Conservation (phyloP, 2,329 filamentous ascomycete species). For the Scleromitrula shiraiana region DNA sequence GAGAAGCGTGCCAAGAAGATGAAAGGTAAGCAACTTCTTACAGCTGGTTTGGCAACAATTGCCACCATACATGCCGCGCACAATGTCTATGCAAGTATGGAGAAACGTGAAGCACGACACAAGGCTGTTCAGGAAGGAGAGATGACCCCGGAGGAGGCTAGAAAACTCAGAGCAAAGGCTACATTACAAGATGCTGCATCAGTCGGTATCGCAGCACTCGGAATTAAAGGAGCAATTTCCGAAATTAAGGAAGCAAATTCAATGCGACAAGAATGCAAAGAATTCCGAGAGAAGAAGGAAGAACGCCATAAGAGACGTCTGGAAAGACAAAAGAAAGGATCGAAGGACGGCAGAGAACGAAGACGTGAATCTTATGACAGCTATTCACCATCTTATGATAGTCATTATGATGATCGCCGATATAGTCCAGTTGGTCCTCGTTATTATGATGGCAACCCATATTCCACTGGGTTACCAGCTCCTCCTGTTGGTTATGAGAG, state of each 20-base stretch:
- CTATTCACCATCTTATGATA: constrained; percentile 6
- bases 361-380: constrained; percentile 5
- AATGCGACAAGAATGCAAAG: constrained; percentile 46
- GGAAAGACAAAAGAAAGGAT: constrained; percentile 33
- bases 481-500: constrained; percentile 28
- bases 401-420: constrained; percentile 20
- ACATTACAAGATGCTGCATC: constrained; percentile 57
- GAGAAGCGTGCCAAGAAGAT: constrained; percentile 55
- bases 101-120: constrained; percentile 53
- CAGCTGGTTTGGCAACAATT: constrained; percentile 57
- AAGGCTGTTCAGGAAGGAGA: constrained; percentile 54
- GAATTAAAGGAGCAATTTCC: constrained; percentile 55
- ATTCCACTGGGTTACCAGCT: constrained; percentile 30
- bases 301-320: constrained; percentile 37
- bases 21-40: constrained; percentile 57
- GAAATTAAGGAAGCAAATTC: constrained; percentile 63
- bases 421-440: constrained; percentile 32
- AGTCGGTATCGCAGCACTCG: constrained; percentile 57
- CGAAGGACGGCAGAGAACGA: constrained; percentile 13
- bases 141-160: constrained; percentile 53
- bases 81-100: constrained; percentile 54
- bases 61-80: constrained; percentile 64
- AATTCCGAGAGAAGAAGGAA: constrained; percentile 44
- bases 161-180: constrained; percentile 54
- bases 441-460: constrained; percentile 40